Evolutionary conservation across 2,329 filamentous ascomycete genomes (phyloP).

Genomic region (Talaromyces sp.): DNA sequence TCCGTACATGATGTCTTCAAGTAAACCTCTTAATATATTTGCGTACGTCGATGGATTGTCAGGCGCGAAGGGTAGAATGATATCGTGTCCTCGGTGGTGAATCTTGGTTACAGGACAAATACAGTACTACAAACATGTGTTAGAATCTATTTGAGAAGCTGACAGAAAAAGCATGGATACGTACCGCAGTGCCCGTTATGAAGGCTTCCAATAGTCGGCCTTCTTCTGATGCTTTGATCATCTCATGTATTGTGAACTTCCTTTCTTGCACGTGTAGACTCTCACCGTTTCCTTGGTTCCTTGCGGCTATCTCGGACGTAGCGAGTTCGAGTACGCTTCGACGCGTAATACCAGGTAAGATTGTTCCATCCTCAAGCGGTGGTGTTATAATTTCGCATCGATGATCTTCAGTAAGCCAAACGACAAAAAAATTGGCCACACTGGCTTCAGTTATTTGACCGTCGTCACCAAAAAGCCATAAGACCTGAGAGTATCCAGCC

Average conservation of each 20-base stretch:
- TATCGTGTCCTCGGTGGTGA: constrained; percentile 63
- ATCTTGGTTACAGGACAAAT: constrained; percentile 66
- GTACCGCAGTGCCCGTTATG: constrained; percentile 78
- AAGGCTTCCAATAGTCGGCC: constrained; percentile 81
- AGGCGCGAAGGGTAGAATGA: constrained; percentile 47
- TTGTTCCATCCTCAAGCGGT: constrained; percentile 75
- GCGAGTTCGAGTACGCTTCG: constrained; percentile 73
- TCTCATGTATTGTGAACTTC: constrained; percentile 75
- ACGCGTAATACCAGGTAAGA: constrained; percentile 85
- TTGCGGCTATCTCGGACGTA: constrained; percentile 55
- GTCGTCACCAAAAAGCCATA: constrained; percentile 85
- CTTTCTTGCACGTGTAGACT: constrained; percentile 75
- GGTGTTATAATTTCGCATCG: constrained; percentile 74
- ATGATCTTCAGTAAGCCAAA: constrained; percentile 63
- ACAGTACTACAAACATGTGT: constrained; percentile 58
- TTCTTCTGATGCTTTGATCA: constrained; percentile 68
- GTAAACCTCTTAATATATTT: constrained; percentile 59
- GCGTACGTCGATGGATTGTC: constrained; percentile 32
- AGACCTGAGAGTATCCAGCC: constrained; percentile 78
- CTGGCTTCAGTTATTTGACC: constrained; percentile 84
- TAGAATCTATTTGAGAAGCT: neutral
- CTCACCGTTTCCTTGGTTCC: constrained; percentile 49
- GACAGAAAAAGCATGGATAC: constrained; percentile 33
- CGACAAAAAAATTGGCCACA: constrained; percentile 85
- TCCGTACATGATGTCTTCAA: constrained; percentile 73